Base-by-base conservation (phyloP, 2,329 filamentous ascomycete genomes). In the Elsinoe ampelina region DNA sequence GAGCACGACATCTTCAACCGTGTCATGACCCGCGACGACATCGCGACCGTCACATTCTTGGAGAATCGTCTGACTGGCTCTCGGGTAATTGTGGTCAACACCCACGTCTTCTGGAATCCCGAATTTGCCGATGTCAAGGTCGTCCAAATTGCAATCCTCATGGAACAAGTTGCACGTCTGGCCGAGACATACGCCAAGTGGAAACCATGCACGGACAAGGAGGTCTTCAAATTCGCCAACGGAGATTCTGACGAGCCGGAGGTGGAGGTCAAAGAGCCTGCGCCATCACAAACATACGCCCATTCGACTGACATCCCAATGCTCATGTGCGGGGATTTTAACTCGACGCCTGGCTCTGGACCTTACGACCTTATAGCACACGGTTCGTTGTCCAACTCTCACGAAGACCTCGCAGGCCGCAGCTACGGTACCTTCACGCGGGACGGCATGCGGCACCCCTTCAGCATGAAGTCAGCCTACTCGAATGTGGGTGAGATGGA, bases 1-100 rank as follows among this genome's bases (percentile, higher is more conserved):
- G 89, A 95, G 66, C 89, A 95, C 68, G 93, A 98, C 66, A 92
- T 97, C 58, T 97, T 95, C 79, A 98, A 98, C 70, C 87, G 93
- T 26, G 87, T 98, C 59, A 97, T 96, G 93, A 91, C 92, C 60
- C 89, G 93, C 73, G 93, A 98, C 77, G 92, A 97, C 69, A 95
- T 98, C 70, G 93, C 87, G 13, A 86, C 95, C 48, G 82, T 95
- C 48, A 84, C 87, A 57, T 95, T 97, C 75, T 82, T 98, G 61
- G 93, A 98, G 72, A 96, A 95, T 66, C 83, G 92, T 36, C 76
- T 82, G 59, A 96, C 92, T 0, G 93, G 93, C n/a, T 85, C 89
- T 12, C 85, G 93, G 57, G 76, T 97, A 66, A 95, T 98, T 61
- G 84, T 97, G 35, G 89, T 89, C 63, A 97, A 97, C 67, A 88